Conservation (phyloP, 441 rosid genomes). For the Croton laevigatus region DNA sequence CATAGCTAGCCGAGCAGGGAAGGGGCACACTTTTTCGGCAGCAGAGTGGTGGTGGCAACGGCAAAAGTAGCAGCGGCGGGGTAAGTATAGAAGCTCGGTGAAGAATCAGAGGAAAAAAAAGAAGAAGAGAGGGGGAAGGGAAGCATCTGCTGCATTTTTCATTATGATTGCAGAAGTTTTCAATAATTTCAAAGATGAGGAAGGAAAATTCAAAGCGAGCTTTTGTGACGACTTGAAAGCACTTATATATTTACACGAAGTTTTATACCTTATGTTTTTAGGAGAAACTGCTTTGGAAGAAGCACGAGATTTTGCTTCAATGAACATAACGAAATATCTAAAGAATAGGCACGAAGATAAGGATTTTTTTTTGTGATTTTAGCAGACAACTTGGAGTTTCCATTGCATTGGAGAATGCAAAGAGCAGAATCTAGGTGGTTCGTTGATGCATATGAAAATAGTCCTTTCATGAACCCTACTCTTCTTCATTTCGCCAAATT, state of each 20-base stretch:
- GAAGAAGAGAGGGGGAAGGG: too few relatives aligned
- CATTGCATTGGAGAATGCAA: conserved; percentile 32
- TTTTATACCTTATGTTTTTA: conserved; percentile 13
- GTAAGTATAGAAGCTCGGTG: too few relatives aligned
- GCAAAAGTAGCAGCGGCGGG: too few relatives aligned
- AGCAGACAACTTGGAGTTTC: conserved; percentile 33
- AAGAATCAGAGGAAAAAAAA: too few relatives aligned
- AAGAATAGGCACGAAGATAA: neutral
- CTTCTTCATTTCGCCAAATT: conserved; percentile 34
- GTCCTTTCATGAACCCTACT: conserved; percentile 1
- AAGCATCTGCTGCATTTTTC: too few relatives aligned
- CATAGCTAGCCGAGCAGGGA: too few relatives aligned
- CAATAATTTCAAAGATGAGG: conserved; percentile 16
- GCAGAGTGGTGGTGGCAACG: too few relatives aligned
- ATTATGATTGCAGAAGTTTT: conserved; percentile 26
- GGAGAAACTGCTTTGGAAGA: conserved; percentile 31
- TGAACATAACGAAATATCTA: conserved; percentile 1
- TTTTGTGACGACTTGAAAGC: conserved; percentile 16
- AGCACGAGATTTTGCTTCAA: conserved; percentile 23
- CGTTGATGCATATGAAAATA: conserved; percentile 19
- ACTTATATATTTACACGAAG: conserved; percentile 28
- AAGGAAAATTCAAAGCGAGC: conserved; percentile 15
- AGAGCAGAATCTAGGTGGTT: conserved; percentile 37
- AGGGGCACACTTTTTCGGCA: too few relatives aligned
- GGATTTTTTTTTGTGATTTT: neutral